Evolutionary conservation across 768 basidiomycete genomes (phyloP), one percentile per base, ranked within the genome.

Genomic region (Suillus clintonianus): DNA sequence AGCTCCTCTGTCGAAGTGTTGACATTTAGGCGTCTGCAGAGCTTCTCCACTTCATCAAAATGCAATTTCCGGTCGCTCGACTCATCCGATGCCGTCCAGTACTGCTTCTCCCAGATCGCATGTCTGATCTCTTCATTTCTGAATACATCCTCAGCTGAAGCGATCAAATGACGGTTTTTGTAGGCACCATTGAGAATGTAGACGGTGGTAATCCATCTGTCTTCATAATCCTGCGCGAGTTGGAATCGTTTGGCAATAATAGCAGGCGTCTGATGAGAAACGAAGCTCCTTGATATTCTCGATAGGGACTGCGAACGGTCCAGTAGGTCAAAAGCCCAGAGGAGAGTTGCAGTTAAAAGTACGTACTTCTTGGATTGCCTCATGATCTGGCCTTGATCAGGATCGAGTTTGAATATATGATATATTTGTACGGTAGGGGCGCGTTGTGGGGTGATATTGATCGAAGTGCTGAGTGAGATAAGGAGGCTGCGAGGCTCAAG

Each of bases 281-380:
- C 95, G 89, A 36, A 97, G 84, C 72, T 97, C 95, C 61, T 92
- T 91, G 75, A 97, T 92, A 67, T 85, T 83, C 72, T 93, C 93
- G 70, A 97, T 89, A 1, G 90, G 86, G 51, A 97, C 95, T 96
- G 64, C 22, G n/a, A n/a, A n/a, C n/a, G n/a, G n/a, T n/a, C n/a
- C n/a, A n/a, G n/a, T n/a, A n/a, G n/a, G n/a, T n/a, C n/a, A n/a
- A n/a, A n/a, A n/a, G n/a, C n/a, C n/a, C n/a, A n/a, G n/a, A n/a
- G n/a, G n/a, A n/a, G n/a, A n/a, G n/a, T n/a, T n/a, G n/a, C n/a
- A n/a, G n/a, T n/a, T n/a, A n/a, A n/a, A n/a, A n/a, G n/a, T n/a
- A n/a, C n/a, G n/a, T n/a, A n/a, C n/a, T n/a, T n/a, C n/a, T n/a
- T n/a, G n/a, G n/a, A n/a, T n/a, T n/a, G n/a, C n/a, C n/a, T n/a